Evolutionary conservation across 169 alveolate genomes (phyloP).

Genomic region (Theileria parva): DNA sequence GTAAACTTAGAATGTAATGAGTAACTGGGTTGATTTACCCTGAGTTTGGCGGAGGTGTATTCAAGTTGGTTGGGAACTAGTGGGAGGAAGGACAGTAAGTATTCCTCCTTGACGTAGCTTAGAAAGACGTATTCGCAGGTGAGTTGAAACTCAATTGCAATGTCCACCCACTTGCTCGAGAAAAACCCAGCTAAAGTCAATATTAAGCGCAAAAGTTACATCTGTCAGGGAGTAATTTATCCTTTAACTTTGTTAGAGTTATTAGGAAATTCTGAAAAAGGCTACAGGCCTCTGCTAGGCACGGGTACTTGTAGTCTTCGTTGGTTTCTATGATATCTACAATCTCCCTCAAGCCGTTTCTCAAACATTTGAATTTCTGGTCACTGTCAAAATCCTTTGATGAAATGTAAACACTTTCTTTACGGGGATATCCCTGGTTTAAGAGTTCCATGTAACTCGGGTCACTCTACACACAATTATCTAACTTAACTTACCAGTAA

Average conservation of each 20-base stretch:
- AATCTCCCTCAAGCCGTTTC: background rate
- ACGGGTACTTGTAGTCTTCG: conserved; percentile 5
- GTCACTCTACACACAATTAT: conserved; percentile 2
- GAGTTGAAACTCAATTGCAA: conserved; percentile 63
- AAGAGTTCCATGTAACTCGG: background rate
- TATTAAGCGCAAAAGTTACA: conserved; percentile 4
- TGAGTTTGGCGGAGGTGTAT: conserved; percentile 56
- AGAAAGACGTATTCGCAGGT: conserved; percentile 69
- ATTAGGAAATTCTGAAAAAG: background rate
- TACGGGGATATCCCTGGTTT: background rate
- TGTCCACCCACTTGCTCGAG: conserved; percentile 64
- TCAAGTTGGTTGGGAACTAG: conserved; percentile 63
- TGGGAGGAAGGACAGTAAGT: conserved; percentile 31
- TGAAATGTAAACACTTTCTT: background rate
- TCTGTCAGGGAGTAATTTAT: conserved; percentile 7
- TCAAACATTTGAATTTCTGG: background rate
- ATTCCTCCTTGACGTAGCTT: conserved; percentile 33
- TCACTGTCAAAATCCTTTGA: background rate
- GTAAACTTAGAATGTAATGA: background rate
- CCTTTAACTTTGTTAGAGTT: conserved; percentile 22
- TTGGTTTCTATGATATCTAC: background rate
- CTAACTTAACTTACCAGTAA: background rate
- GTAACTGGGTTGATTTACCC: conserved; percentile 5
- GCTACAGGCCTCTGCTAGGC: background rate
- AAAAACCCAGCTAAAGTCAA: conserved; percentile 62